Conservation (phyloP, 495 filamentous ascomycete species). For the Penicillium cataractarum region DNA sequence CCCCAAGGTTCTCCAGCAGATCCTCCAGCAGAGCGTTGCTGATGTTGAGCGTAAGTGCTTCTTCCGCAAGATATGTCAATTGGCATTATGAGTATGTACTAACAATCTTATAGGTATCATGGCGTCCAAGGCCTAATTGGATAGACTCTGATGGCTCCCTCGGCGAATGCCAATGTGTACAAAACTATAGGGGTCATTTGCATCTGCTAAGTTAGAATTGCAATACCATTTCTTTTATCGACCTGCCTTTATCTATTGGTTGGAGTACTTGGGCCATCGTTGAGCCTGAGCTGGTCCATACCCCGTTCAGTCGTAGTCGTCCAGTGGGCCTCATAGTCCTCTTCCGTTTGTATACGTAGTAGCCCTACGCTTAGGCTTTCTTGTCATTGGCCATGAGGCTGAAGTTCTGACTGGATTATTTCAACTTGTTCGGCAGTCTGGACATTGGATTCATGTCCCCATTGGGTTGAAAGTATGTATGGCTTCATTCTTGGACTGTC, state of each 20-base stretch:
- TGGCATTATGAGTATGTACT: slow-evolving; percentile 20
- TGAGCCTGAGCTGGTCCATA: neutral
- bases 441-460: neutral
- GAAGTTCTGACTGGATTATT: too few species aligned
- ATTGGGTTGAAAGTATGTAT: too few species aligned
- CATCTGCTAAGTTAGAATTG: slow-evolving; percentile 49
- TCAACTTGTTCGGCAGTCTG: too few species aligned
- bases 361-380: too few species aligned
- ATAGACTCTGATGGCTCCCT: slow-evolving; percentile 40
- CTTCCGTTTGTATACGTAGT: neutral
- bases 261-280: neutral
- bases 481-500: too few species aligned
- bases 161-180: slow-evolving; percentile 49
- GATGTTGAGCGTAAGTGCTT: slow-evolving; percentile 91
- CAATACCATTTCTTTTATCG: slow-evolving; percentile 41
- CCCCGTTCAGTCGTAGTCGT: neutral
- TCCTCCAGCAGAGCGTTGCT: slow-evolving; percentile 89
- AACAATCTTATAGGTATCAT: slow-evolving; percentile 52
- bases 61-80: neutral
- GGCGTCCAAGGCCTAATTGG: slow-evolving; percentile 56
- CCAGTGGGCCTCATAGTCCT: neutral
- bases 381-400: too few species aligned
- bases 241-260: neutral
- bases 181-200: slow-evolving; percentile 50
- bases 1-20: slow-evolving; percentile 91